Evolutionary conservation across 2,329 filamentous ascomycete species (phyloP).

Genomic region (Penicillium sp.): DNA sequence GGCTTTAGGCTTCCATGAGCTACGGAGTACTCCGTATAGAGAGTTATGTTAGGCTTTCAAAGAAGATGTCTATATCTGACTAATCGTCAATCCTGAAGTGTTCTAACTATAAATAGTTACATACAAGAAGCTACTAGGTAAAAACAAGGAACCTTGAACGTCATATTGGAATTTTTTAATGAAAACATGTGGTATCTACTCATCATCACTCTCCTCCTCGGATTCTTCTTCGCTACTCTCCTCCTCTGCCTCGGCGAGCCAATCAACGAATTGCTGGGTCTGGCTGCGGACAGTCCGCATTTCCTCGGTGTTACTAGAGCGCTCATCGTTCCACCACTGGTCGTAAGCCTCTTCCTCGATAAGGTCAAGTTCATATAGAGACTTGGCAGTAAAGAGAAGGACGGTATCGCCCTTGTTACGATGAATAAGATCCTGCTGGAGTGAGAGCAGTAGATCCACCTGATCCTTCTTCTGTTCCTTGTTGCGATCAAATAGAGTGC

Average conservation of each 20-base stretch:
- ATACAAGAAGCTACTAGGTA: neutral
- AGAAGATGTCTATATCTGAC: neutral
- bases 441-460: slow-evolving; percentile 75
- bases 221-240: slow-evolving; percentile 63
- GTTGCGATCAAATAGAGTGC: slow-evolving; percentile 59
- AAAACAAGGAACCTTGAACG: neutral
- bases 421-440: slow-evolving; percentile 76
- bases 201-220: slow-evolving; percentile 52
- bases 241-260: slow-evolving; percentile 74
- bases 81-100: too few species aligned
- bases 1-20: neutral
- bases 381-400: slow-evolving; percentile 75
- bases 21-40: neutral
- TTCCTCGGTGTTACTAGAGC: slow-evolving; percentile 65
- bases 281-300: slow-evolving; percentile 71
- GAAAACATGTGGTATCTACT: slow-evolving; percentile 17
- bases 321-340: slow-evolving; percentile 80
- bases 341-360: slow-evolving; percentile 86
- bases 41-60: neutral
- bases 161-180: slow-evolving; percentile 1
- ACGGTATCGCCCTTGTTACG: slow-evolving; percentile 64
- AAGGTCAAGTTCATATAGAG: slow-evolving; percentile 79
- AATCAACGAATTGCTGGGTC: slow-evolving; percentile 77
- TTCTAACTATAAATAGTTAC: neutral
- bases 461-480: slow-evolving; percentile 64